Base-by-base conservation (phyloP, 495 filamentous ascomycete genomes). In the Lichenothelia convexa region DNA sequence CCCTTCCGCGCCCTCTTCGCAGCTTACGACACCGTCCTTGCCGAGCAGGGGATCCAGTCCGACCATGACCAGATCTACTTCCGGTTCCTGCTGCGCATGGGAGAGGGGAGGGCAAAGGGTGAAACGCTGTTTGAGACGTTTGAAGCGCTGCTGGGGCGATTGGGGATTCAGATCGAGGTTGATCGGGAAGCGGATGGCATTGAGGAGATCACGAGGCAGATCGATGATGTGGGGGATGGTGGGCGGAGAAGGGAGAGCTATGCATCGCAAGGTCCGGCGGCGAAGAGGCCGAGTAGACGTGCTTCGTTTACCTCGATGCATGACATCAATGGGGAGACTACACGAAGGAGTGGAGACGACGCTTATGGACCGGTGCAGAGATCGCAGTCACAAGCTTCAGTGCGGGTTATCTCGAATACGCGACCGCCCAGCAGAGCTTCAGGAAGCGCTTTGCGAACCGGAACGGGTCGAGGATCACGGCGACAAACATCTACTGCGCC, bases 61-160 rank as follows among this genome's bases (percentile, higher is more conserved):
- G 75, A 80, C 41, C 68, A 81, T 44, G 77, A 85, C 47, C 71
- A 69, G 45, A 64, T 73, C 36, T 81, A 80, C 47, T 65, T 81
- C 55, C 71, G 78, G 51, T 73, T 85, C 51, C 55, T 93, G 41
- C 76, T 91, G 52, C 78, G 76, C 55, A 75, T 93, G 59, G 80
- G 81, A 26, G 73, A 70, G 45, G 48, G 42, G 20, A 40, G 37
- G 23, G 33, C 50, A 20, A 51, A 49, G 44, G 29, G 63, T 62
- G 2, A 47, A 16, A 39, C 40, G 35, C 55, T 85, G 13, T 70
- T 71, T 36, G 69, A 76, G 35, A 74, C 68, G 38, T 80, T 86
- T 48, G 68, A 76, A 54, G 63, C 59, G 26, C 44, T 75, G 32
- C 63, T 89, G 44, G 62, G 63, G 23, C 60, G 64, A 36, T 63